These are phyloP conservation scores for Solanum infundibuliforme DNA, from an alignment of 257 asterid species.

Conservation along the genomic window DNA sequence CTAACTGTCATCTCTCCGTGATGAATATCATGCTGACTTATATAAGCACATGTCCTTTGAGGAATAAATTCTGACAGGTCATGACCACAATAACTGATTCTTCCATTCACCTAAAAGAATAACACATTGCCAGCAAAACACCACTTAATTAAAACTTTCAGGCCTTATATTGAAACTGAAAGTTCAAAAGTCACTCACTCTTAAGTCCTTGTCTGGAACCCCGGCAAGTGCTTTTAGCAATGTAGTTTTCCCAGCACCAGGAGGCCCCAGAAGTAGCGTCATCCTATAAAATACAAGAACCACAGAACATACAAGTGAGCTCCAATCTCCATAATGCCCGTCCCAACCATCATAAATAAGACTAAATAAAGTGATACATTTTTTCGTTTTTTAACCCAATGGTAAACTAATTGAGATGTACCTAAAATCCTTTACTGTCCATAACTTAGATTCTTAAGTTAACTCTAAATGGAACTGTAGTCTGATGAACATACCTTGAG, in stretches of 20 bases:
- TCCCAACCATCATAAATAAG: background rate
- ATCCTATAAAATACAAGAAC: slow-evolving; percentile 34
- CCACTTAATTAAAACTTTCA: background rate
- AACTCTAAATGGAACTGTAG: background rate
- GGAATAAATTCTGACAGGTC: slow-evolving; percentile 73
- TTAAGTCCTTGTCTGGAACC: slow-evolving; percentile 46
- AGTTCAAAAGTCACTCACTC: slow-evolving; percentile 14
- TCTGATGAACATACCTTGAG: slow-evolving; percentile 49
- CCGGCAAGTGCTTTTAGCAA: slow-evolving; percentile 79
- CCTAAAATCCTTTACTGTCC: background rate
- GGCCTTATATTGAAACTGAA: background rate
- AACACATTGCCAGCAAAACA: background rate
- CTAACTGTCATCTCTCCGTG: slow-evolving; percentile 95
- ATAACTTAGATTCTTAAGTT: background rate
- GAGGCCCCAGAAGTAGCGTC: slow-evolving; percentile 94
- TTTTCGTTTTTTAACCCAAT: background rate
- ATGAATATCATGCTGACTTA: slow-evolving; percentile 86
- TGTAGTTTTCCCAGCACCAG: slow-evolving; percentile 78
- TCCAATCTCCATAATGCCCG: background rate
- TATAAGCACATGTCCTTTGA: slow-evolving; percentile 84
- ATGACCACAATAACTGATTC: slow-evolving; percentile 76
- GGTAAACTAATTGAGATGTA: background rate
- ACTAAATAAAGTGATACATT: background rate
- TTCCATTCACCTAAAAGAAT: slow-evolving; percentile 44
- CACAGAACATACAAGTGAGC: background rate